Evolutionary conservation across 805 yeast genomes (phyloP).

Genomic region (Lachancea meyersii): DNA sequence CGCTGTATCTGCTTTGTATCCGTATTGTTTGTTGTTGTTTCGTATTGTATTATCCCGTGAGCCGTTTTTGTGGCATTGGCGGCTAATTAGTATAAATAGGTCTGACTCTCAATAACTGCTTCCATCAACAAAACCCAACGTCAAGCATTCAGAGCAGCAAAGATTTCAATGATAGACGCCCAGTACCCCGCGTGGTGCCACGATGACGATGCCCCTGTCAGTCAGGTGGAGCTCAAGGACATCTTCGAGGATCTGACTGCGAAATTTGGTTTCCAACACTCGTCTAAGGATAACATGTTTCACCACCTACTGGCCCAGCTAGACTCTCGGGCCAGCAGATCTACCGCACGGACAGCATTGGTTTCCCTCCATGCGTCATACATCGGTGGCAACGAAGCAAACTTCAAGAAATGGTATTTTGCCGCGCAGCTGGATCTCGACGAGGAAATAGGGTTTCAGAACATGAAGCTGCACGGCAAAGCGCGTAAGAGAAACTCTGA

Average conservation of each 20-base stretch:
- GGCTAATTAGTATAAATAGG: neutral
- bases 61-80: constrained; percentile 7
- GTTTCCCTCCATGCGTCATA: constrained; percentile 79
- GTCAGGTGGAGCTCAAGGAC: constrained; percentile 53
- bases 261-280: constrained; percentile 79
- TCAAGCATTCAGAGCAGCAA: neutral
- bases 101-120: neutral
- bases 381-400: constrained; percentile 84
- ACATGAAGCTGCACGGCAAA: constrained; percentile 48
- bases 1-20: no score
- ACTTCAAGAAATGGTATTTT: constrained; percentile 88
- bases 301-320: constrained; percentile 75
- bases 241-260: constrained; percentile 54
- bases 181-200: constrained; percentile 35
- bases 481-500: constrained; percentile 39
- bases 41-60: neutral
- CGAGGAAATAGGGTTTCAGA: constrained; percentile 53
- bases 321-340: constrained; percentile 82
- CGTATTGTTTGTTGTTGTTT: neutral
- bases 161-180: constrained; percentile 10
- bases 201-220: constrained; percentile 60
- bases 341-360: constrained; percentile 65
- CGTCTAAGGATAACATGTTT: constrained; percentile 69
- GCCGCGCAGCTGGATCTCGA: constrained; percentile 78
- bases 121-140: neutral